Evolutionary conservation across 129 eudicot species (phyloP), one percentile per base, ranked within the genome.

Genomic region (Pulicaria dysenterica): DNA sequence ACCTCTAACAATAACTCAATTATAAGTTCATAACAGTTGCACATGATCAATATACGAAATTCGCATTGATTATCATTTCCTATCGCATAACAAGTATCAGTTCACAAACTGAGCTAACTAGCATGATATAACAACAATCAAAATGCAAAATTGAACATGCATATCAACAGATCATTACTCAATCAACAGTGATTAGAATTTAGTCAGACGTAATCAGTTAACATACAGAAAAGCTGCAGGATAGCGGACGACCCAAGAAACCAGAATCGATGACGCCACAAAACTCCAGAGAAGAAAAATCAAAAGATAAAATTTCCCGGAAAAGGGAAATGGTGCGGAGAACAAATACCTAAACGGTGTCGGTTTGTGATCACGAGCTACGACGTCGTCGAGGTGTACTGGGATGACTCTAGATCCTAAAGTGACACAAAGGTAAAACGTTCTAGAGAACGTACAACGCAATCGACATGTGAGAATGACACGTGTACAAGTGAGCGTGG

Each of bases 291-390:
- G 46, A 45, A n/a, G 17, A 9, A 6, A 15, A 8, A 61, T 16
- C 39, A 40, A 73, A 62, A 24, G 63, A 62, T 60, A 50, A 62
- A 60, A 46, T 7, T 8, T 67, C 34, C 2, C 9, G 3, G 7
- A 34, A 2, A 24, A 74, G 38, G 7, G 16, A 10, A 38, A 68
- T 15, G 69, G 69, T 67, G 73, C 59, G 40, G 58, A 58, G 69
- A 67, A 76, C 58, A 67, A 16, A 75, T 75, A 76, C 74, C 80
- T 44, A 57, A 58, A 67, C 53, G 75, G 1, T 17, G 60, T 40
- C 75, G 80, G 12, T 16, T 44, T 41, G 69, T 66, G 39, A 76
- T 67, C 31, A 37, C 38, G 8, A 40, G 60, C 3, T 10, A 15
- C 60, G 70, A 61, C 62, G 68, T 75, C 73, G 68, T 55, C 8